Evolutionary conservation across 768 basidiomycete species (phyloP), one percentile per base, ranked within the genome.

Genomic region (Trametes meyenii): DNA sequence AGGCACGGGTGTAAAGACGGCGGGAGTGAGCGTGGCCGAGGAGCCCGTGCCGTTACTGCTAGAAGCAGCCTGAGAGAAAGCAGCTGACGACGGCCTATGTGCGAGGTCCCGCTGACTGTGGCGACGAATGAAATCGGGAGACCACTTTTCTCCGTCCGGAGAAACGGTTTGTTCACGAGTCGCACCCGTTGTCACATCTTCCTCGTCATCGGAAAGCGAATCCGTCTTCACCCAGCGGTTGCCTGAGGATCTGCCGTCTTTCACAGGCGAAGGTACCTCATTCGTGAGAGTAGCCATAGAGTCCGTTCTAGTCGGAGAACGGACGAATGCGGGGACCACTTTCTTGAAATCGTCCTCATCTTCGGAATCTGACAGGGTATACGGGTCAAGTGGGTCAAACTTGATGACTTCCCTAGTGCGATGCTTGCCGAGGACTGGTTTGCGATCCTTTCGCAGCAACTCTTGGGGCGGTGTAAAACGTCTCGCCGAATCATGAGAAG

Each of bases 41-140:
- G 60, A 61, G 12, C 58, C 50, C 14, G 57, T 33, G 26, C 45
- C 57, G 19, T 67, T 58, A 23, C 52, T 42, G n/a, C 42, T 61
- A 1, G 68, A 68, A 13, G 67, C 64, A 1, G 70, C 69, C 42
- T 63, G 67, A 13, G 67, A 69, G 19, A 71, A 69, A 12, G 63
- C 62, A n/a, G 67, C 54, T 12, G 69, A 68, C 8, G 74, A 64
- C 42, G 58, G 48, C 45, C 50, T 43, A 16, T 57, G 52, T 8
- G 56, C 62, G 58, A 70, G 63, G 39, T 43, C 26, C 17, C 55
- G 51, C 10, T 50, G 50, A 14, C 64, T 68, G 54, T 81, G 77
- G 8, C 79, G 78, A 43, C 76, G 71, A 58, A 84, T 70, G 68
- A 86, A 86, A 0, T 69, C 80, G 0, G 85, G 85, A 19, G 73